Conservation (phyloP, 371 early-diverging fungal genomes). For the Saksenaea oblongispora region DNA sequence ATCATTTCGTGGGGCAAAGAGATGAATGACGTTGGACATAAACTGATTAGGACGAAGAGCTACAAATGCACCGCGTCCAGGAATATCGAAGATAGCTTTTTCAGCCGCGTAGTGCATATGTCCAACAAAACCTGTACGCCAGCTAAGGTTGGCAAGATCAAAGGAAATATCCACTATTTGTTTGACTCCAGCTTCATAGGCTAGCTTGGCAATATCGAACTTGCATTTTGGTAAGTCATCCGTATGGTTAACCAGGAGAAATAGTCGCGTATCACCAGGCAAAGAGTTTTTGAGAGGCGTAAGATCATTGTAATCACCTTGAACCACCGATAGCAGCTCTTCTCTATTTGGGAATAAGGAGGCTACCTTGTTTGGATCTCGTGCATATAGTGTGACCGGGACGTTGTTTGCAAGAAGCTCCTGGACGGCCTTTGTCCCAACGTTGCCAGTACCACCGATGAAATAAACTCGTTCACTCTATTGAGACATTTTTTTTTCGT, state of each 20-base stretch:
- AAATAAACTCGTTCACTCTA: conserved; percentile 21
- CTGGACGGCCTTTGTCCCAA: conserved; percentile 17
- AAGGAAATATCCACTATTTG: conserved; percentile 36
- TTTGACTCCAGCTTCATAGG: too few species aligned
- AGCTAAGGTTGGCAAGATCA: conserved; percentile 13
- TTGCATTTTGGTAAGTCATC: conserved; percentile 5
- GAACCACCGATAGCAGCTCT: conserved; percentile 9
- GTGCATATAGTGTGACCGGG: too few species aligned
- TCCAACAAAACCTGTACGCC: conserved; percentile 24
- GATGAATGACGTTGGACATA: conserved; percentile 24
- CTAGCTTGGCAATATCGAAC: conserved; percentile 8
- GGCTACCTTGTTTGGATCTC: conserved; percentile 19
- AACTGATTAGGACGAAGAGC: conserved; percentile 37
- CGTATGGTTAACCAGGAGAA: conserved; percentile 18
- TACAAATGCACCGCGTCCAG: conserved; percentile 25
- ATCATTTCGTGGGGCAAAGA: background rate
- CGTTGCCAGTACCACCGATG: conserved; percentile 37
- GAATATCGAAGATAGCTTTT: conserved; percentile 22
- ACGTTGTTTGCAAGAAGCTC: conserved; percentile 15
- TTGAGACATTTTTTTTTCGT: background rate
- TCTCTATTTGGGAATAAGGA: conserved; percentile 11
- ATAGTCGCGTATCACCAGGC: conserved; percentile 30
- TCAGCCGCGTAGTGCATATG: conserved; percentile 25
- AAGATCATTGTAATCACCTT: conserved; percentile 32
- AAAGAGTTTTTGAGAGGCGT: conserved; percentile 19